Evolutionary conservation across 805 yeast species (phyloP).

Genomic region (Wickerhamomyces queroliae): DNA sequence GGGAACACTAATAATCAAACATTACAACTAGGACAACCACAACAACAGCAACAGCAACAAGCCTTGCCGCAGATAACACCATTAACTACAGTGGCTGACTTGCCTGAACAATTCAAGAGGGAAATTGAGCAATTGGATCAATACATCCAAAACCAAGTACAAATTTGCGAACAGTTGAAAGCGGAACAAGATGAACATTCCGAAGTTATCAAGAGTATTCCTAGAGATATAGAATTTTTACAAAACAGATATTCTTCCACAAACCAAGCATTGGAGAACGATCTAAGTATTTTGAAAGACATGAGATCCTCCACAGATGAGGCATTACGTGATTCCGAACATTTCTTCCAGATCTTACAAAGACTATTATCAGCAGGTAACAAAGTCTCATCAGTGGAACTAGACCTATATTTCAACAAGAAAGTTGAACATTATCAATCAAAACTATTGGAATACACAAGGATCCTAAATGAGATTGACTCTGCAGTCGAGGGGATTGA

Average conservation of each 20-base stretch:
- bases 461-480: slow-evolving; percentile 47
- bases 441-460: slow-evolving; percentile 45
- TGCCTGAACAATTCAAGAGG: slow-evolving; percentile 63
- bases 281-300: slow-evolving; percentile 37
- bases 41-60: slow-evolving; percentile 33
- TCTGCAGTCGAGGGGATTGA: slow-evolving; percentile 58
- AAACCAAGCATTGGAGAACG: slow-evolving; percentile 54
- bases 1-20: slow-evolving; percentile 19
- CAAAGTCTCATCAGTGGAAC: slow-evolving; percentile 47
- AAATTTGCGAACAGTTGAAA: slow-evolving; percentile 62
- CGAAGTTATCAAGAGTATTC: slow-evolving; percentile 61
- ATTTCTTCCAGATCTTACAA: slow-evolving; percentile 46
- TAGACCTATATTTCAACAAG: slow-evolving; percentile 50
- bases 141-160: slow-evolving; percentile 68
- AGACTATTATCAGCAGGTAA: slow-evolving; percentile 50
- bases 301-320: slow-evolving; percentile 38
- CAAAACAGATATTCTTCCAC: slow-evolving; percentile 56
- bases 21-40: slow-evolving; percentile 9
- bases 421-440: slow-evolving; percentile 29
- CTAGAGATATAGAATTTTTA: slow-evolving; percentile 63
- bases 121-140: slow-evolving; percentile 68
- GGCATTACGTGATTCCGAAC: slow-evolving; percentile 39
- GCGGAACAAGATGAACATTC: slow-evolving; percentile 58
- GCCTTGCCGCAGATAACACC: slow-evolving; percentile 51
- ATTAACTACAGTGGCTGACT: slow-evolving; percentile 68